Evolutionary conservation across 441 rosid genomes (phyloP).

Genomic region (Syzygium syzygioides): DNA sequence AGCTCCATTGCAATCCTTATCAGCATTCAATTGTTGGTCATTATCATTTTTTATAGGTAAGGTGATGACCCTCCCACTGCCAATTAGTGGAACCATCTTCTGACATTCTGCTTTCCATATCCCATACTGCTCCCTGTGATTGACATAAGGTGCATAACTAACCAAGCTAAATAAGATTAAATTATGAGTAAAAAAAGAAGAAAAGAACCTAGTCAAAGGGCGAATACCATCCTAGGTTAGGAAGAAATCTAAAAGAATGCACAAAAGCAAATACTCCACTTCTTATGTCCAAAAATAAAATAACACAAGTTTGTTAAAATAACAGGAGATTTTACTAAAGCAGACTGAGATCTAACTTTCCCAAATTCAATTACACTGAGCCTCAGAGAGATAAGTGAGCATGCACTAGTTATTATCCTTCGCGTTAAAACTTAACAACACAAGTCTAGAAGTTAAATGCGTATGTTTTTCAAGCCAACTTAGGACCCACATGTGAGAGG

Average conservation of each 20-base stretch:
- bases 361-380: not conserved
- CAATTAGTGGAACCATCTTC: conserved; percentile 67
- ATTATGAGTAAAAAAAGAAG: not conserved
- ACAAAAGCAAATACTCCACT: not conserved
- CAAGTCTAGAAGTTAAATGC: not conserved
- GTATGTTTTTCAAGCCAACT: not conserved
- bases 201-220: not conserved
- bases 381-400: not conserved
- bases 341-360: not conserved
- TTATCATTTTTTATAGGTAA: conserved; percentile 50
- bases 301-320: not conserved
- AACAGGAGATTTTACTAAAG: not conserved
- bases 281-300: not conserved
- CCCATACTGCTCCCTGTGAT: conserved; percentile 61
- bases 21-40: conserved; percentile 47
- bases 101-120: conserved; percentile 74
- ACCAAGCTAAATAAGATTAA: not conserved
- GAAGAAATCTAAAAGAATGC: not conserved
- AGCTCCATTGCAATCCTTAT: conserved; percentile 20
- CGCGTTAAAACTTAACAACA: not conserved
- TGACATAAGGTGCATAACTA: not conserved
- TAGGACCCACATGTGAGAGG: not conserved
- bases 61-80: conserved; percentile 56
- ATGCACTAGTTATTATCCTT: not conserved
- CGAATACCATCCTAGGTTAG: not conserved